phyloP scores from a whole-genome alignment of 1,139 yeast species.

The Pichia sp. region DNA sequence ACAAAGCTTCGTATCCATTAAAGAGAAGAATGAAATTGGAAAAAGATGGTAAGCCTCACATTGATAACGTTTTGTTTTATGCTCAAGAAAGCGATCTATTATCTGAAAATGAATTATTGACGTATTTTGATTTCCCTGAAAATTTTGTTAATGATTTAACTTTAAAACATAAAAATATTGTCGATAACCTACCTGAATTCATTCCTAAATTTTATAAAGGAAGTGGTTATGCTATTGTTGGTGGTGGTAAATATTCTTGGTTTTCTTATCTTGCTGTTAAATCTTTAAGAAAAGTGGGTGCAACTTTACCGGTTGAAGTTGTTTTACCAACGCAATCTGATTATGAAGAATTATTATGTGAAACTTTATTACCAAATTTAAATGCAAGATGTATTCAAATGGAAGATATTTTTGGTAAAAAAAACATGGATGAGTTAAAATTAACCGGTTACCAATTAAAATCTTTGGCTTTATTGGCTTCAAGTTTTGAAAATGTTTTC shows the following conservation, averaged over 20 bases:
- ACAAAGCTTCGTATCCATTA: conserved; percentile 22
- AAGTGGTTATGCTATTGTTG: conserved; percentile 56
- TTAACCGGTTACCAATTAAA: conserved; percentile 50
- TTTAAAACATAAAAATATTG: conserved; percentile 24
- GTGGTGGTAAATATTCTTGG: conserved; percentile 56
- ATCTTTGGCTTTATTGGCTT: conserved; percentile 45
- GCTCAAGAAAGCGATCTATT: conserved; percentile 21
- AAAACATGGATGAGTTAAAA: conserved; percentile 29
- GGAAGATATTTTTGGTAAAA: conserved; percentile 30
- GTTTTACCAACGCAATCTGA: conserved; percentile 48
- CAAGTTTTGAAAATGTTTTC: conserved; percentile 44
- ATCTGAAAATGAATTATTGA: conserved; percentile 20
- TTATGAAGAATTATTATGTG: conserved; percentile 47
- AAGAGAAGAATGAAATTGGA: conserved; percentile 21
- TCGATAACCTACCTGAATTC: conserved; percentile 19
- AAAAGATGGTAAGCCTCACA: conserved; percentile 24
- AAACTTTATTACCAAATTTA: conserved; percentile 37
- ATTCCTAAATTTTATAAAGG: conserved; percentile 32
- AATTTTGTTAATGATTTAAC: conserved; percentile 25
- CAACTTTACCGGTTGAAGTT: conserved; percentile 54
- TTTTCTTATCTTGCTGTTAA: conserved; percentile 49
- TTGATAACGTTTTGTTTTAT: conserved; percentile 22
- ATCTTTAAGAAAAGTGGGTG: conserved; percentile 46
- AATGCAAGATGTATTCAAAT: conserved; percentile 50
- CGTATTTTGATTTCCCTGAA: conserved; percentile 21